Evolutionary conservation across 352 stramenopile genomes (phyloP), one percentile per base, ranked within the genome.

Genomic region (Pythium sukuiense): DNA sequence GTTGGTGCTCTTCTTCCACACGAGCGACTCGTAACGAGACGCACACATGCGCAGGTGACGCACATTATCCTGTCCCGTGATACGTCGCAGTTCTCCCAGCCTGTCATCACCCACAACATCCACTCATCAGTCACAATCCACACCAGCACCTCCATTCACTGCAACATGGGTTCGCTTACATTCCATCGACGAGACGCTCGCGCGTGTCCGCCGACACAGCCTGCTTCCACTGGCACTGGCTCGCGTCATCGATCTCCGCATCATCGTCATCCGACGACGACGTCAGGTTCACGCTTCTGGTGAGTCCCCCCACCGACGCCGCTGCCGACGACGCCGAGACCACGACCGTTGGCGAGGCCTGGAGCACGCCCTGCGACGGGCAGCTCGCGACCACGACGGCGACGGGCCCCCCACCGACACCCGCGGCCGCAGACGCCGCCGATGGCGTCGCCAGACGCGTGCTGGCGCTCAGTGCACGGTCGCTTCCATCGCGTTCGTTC

Each of bases 1-100:
- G 49, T 81, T 88, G 2, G 71, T 74, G 52, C 80, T 88, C 56
- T 81, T 88, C 61, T 87, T 80, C 83, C 80, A 89, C 27, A 89
- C 83, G 32, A 85, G 82, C 59, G 79, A 86, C 64, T 91, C 83
- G 62, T 91, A 91, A 16, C 81, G 70, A 2, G 80, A 76, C 27
- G 83, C 83, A 35, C 80, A 91, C 61, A 80, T 76, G 32, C 83
- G 70, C 57, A 91, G 54, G 30, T 89, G 80, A n/a, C 76, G 76
- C 11, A 70, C 45, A 46, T 89, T 74, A 2, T 71, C 68, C 41
- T 81, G 76, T 3, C 80, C 83, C 27, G 80, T 87, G 55, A 89
- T 83, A n/a, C 83, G 69, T 55, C 80, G 73, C 52, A 91, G 70
- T 58, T 91, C 76, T 52, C 83, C 70, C 58, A 86, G 68, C 76